These are phyloP conservation scores for Malassezia yamatoensis DNA, from an alignment of 1,284 basidiomycete genomes.

Conservation along the genomic window DNA sequence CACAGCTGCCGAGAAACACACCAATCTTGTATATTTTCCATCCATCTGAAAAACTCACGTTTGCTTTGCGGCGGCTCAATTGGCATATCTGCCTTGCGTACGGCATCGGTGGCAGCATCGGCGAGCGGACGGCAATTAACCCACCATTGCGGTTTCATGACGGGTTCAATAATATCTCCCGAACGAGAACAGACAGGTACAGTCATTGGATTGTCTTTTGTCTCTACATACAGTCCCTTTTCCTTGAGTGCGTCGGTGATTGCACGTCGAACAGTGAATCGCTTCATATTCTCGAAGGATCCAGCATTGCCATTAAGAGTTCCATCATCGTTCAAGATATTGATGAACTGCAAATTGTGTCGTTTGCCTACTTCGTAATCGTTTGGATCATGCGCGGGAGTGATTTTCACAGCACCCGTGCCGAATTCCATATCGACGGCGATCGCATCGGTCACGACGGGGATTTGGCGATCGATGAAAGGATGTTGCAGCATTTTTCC, in stretches of 20 bases:
- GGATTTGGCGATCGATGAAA: conserved; percentile 75
- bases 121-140: conserved; percentile 86
- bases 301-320: conserved; percentile 89
- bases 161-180: conserved; percentile 87
- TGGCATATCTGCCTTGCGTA: conserved; percentile 53
- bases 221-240: conserved; percentile 74
- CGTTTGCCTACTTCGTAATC: conserved; percentile 90
- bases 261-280: conserved; percentile 80
- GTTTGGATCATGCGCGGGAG: conserved; percentile 95
- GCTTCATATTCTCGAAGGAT: conserved; percentile 62
- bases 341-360: conserved; percentile 86
- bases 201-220: conserved; percentile 59
- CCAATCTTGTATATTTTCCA: conserved; percentile 95
- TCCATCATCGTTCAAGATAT: conserved; percentile 91
- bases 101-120: conserved; percentile 59
- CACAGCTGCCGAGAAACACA: conserved; percentile 97
- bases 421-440: conserved; percentile 91
- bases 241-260: conserved; percentile 79
- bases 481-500: conserved; percentile 88
- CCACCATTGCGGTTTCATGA: conserved; percentile 99
- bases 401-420: conserved; percentile 98
- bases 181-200: conserved; percentile 46
- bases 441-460: conserved; percentile 76
- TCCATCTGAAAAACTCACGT: conserved; percentile 92
- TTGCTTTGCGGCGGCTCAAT: conserved; percentile 79